Percentiles rank a stretch among this genome's conserved stretches.
phyloP scores from a whole-genome alignment of 2,329 filamentous ascomycete genomes.

The Ceratocystis smalleyi region DNA sequence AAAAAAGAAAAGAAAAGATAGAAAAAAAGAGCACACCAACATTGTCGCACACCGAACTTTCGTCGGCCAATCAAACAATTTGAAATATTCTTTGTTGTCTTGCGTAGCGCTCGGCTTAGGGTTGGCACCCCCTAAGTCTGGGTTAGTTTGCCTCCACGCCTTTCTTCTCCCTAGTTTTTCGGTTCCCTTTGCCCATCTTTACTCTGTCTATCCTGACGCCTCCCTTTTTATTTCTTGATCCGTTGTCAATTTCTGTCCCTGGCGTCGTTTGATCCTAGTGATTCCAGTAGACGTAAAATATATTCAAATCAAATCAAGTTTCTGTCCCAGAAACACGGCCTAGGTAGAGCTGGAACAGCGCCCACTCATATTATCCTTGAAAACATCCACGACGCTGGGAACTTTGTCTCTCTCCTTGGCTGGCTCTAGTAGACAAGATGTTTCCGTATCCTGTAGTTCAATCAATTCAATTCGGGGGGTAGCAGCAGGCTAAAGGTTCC shows the following conservation, averaged over 20 bases:
- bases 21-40: not conserved
- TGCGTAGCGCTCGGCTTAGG: no score
- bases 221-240: not conserved
- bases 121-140: not conserved
- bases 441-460: not conserved
- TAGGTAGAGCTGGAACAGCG: not conserved
- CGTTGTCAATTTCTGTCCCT: not conserved
- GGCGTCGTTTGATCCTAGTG: no score
- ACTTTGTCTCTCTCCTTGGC: not conserved
- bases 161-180: not conserved
- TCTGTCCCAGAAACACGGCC: constrained; percentile 1
- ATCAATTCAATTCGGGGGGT: not conserved
- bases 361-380: not conserved
- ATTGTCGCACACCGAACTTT: no score
- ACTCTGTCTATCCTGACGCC: not conserved
- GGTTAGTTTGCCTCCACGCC: not conserved
- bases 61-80: not conserved
- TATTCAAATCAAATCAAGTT: no score
- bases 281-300: no score
- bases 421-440: not conserved
- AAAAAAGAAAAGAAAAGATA: not conserved
- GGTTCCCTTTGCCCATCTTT: not conserved
- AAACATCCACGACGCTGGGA: not conserved
- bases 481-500: not conserved
- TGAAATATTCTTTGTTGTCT: not conserved